phyloP scores from a whole-genome alignment of 202 grass and related monocot species.

The Setaria italica region DNA sequence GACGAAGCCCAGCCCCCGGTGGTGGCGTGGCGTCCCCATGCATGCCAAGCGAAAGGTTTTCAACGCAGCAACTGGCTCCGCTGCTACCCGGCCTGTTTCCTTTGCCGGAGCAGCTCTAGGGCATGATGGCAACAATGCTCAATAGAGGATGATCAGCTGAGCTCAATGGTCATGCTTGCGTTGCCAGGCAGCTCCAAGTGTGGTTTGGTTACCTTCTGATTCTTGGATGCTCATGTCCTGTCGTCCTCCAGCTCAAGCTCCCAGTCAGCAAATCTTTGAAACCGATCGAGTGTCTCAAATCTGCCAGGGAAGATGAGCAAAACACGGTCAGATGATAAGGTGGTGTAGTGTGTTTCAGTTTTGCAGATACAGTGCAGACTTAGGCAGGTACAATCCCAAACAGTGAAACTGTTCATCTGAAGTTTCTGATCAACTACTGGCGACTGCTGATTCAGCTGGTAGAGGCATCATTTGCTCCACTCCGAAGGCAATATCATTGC shows the following conservation, averaged over 20 bases:
- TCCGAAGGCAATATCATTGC: conserved; percentile 24
- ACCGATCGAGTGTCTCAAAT: conserved; percentile 25
- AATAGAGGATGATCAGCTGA: conserved; percentile 19
- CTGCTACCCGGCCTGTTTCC: conserved; percentile 2
- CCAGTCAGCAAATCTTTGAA: conserved; percentile 21
- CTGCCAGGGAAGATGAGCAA: conserved; percentile 29
- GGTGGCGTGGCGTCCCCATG: background rate
- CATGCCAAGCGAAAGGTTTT: conserved; percentile 23
- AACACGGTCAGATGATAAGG: conserved; percentile 10
- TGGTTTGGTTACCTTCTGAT: conserved; percentile 4
- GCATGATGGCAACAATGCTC: conserved; percentile 25
- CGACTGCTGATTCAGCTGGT: background rate
- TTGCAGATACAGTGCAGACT: conserved; percentile 17
- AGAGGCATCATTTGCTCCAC: background rate
- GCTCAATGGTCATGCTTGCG: conserved; percentile 6
- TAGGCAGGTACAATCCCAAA: conserved; percentile 14
- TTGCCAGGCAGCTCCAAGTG: conserved; percentile 29
- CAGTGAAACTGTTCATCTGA: conserved; percentile 15
- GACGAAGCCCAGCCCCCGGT: background rate
- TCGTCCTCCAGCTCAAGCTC: background rate
- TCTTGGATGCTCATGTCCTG: conserved; percentile 14
- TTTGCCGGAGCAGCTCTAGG: conserved; percentile 35
- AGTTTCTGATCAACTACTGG: background rate
- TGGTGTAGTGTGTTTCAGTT: background rate
- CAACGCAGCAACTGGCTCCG: background rate